Conservation (phyloP, 805 yeast genomes). For the Metschnikowia amazonensis region DNA sequence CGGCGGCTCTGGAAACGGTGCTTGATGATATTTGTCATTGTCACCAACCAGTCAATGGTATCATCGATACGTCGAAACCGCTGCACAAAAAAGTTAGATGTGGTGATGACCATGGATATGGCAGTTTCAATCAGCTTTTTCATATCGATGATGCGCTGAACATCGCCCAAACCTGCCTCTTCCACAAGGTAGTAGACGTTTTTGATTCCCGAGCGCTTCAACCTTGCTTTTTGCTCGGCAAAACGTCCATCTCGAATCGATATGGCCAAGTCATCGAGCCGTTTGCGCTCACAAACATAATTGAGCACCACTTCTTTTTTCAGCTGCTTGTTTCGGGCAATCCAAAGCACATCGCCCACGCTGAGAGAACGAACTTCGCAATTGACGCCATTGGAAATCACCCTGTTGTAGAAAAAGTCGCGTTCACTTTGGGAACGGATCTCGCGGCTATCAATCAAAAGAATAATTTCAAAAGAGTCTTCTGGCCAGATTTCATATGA, state of each 20-base stretch:
- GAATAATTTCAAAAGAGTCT: constrained; percentile 53
- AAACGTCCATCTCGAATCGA: constrained; percentile 89
- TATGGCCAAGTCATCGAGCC: constrained; percentile 77
- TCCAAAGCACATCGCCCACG: constrained; percentile 88
- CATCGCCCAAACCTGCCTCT: constrained; percentile 52
- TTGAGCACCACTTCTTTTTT: constrained; percentile 67
- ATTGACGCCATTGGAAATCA: constrained; percentile 46
- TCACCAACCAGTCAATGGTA: constrained; percentile 58
- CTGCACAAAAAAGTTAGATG: constrained; percentile 62
- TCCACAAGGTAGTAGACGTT: constrained; percentile 78
- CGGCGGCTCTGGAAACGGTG: constrained; percentile 34
- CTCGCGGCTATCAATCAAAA: constrained; percentile 80
- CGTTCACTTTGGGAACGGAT: constrained; percentile 65
- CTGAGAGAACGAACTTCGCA: constrained; percentile 57
- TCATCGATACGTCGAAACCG: constrained; percentile 70
- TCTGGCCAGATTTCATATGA: constrained; percentile 57
- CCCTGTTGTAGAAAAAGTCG: constrained; percentile 59
- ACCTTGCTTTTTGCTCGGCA: constrained; percentile 77
- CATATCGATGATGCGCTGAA: constrained; percentile 37
- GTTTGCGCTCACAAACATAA: constrained; percentile 83
- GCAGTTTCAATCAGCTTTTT: constrained; percentile 72
- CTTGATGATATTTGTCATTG: constrained; percentile 44
- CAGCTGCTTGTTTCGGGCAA: constrained; percentile 62
- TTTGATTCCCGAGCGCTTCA: constrained; percentile 62
- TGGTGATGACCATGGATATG: constrained; percentile 63